Evolutionary conservation across 2,329 filamentous ascomycete species (phyloP).

Genomic region (Botrytis galanthina): DNA sequence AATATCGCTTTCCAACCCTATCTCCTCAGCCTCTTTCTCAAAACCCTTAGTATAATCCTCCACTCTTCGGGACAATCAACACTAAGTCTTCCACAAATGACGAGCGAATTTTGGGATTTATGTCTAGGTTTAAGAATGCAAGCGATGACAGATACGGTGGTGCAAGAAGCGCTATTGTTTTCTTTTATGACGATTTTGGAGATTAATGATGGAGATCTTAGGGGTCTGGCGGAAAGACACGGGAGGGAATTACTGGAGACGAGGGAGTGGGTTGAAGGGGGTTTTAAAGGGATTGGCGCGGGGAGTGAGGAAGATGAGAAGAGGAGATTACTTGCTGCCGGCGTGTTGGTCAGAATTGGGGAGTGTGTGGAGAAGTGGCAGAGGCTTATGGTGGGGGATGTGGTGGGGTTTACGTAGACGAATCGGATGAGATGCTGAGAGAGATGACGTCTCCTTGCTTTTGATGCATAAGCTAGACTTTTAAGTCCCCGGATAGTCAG

Average conservation of each 20-base stretch:
- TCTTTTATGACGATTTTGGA: constrained; percentile 78
- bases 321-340: constrained; percentile 75
- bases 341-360: constrained; percentile 71
- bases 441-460: background rate
- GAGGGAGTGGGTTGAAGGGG: constrained; percentile 75
- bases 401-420: constrained; percentile 35
- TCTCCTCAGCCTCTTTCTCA: constrained; percentile 75
- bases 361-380: constrained; percentile 84
- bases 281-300: constrained; percentile 59
- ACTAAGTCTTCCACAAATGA: constrained; percentile 73
- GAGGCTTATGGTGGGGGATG: constrained; percentile 69
- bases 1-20: constrained; percentile 71
- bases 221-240: constrained; percentile 69
- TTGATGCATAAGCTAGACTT: too few relatives aligned
- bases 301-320: constrained; percentile 69
- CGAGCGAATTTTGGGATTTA: constrained; percentile 79
- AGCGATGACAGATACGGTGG: constrained; percentile 58
- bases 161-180: constrained; percentile 75
- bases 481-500: background rate
- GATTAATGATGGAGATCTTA: constrained; percentile 67
- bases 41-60: constrained; percentile 79
- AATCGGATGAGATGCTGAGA: background rate
- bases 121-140: constrained; percentile 67
- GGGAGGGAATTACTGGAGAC: constrained; percentile 80
- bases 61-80: constrained; percentile 81